These are phyloP conservation scores for Flaveria floridana DNA, from an alignment of 140 eudicot genomes.

Conservation along the genomic window DNA sequence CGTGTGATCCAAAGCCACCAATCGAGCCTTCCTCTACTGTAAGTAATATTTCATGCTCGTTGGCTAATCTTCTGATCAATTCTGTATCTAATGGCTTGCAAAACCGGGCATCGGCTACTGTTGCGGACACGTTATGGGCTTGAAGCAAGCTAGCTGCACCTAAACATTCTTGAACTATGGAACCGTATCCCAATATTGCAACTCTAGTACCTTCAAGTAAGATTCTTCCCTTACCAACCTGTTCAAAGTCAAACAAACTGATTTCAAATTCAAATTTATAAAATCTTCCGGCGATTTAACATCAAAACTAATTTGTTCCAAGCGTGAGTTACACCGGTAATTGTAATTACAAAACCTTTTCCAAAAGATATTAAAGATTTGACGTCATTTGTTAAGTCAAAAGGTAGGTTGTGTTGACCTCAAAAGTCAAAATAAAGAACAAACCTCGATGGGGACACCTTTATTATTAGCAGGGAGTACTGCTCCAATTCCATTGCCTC, in stretches of 20 bases:
- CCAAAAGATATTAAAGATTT: not conserved
- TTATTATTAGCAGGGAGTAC: conserved; percentile 60
- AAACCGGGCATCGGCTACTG: conserved; percentile 88
- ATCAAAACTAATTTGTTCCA: not conserved
- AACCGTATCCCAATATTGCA: conserved; percentile 79
- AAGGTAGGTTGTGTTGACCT: not conserved
- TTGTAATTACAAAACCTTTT: not conserved
- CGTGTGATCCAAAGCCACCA: conserved; percentile 95
- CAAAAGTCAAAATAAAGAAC: conserved; percentile 15
- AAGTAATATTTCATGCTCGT: conserved; percentile 67
- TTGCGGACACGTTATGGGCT: conserved; percentile 45
- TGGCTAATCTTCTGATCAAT: conserved; percentile 63
- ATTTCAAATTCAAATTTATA: not conserved
- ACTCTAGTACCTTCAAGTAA: conserved; percentile 68
- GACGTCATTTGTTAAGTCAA: not conserved
- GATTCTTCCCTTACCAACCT: conserved; percentile 90
- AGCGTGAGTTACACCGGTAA: not conserved
- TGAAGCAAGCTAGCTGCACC: conserved; percentile 72
- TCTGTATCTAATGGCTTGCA: conserved; percentile 86
- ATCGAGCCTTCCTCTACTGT: conserved; percentile 87
- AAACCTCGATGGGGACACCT: conserved; percentile 85
- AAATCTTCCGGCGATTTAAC: not conserved
- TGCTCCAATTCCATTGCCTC: conserved; percentile 89
- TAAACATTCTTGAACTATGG: conserved; percentile 69
- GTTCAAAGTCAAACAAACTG: conserved; percentile 18